Base-by-base conservation (phyloP, 345 rosid genomes). In the Bruguiera parviflora region DNA sequence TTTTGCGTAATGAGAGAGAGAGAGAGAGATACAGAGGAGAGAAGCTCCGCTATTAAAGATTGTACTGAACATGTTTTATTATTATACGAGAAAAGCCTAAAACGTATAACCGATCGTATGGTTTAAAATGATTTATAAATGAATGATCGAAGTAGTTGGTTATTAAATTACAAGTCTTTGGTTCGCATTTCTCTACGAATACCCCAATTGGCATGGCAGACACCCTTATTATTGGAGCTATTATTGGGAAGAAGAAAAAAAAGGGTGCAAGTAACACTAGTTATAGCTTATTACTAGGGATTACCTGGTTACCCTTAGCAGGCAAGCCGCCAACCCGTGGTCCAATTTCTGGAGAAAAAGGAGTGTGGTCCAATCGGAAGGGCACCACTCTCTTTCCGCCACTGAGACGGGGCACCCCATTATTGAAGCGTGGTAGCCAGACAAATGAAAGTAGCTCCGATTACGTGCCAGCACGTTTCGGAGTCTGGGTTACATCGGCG, bases 1-100 rank as follows among this genome's bases (percentile, higher is more conserved):
- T 67, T 74, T 70, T 51, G 77, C 76, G 32, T 69, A 5, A 29
- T 33, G 59, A 27, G 27, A 63, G 52, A 62, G 67, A 68, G 80
- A 62, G 67, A 73, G 66, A 20, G 6, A 20, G 7, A 24, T 29
- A 5, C 1, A 6, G 6, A 8, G 9, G 8, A 16, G 31, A 18
- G 8, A 0, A 18, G 59, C 8, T 18, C 58, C 6, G 21, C 11
- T 52, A 20, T 64, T 28, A 47, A 46, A 64, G 15, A 15, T 43
- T 39, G 25, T 19, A 15, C 24, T 25, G 3, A 16, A 39, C 37
- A 63, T n/a, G 22, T 10, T 2, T 13, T 1, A 13, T 22, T 35
- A 16, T 22, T 49, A 28, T 22, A 5, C 13, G 62, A 27, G 35
- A n/a, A 43, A 66, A 72, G 67, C 35, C 55, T 33, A 46, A 53